Evolutionary conservation across 179 eudicot genomes (phyloP), one percentile per base, ranked within the genome.

Genomic region (Gypsophila paniculata): DNA sequence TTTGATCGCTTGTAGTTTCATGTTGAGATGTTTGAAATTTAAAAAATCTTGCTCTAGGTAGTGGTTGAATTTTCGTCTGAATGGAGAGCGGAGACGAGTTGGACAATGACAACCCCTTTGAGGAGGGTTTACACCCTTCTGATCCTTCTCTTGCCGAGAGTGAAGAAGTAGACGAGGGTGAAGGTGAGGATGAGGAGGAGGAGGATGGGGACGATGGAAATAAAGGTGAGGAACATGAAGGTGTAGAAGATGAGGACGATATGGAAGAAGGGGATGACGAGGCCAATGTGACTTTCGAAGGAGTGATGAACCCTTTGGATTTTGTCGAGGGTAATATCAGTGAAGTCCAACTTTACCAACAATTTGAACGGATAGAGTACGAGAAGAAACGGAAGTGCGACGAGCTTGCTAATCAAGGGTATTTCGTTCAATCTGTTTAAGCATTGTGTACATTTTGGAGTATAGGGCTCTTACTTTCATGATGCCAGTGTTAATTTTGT

Each of bases 221-320:
- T 8, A 82, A 71, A 5, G 83, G 74, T 2, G 71, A 70, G 11
- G 83, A 48, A 8, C 71, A 83, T 2, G 88, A 55, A 12, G 86
- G 32, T 49, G 83, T 57, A 29, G 85, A 72, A 9, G 83, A 71
- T 3, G 70, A 66, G 8, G 81, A 44, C 2, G 88, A 49, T 5
- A 83, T 39, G 29, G 83, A 57, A 21, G 84, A 70, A 15, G 83
- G 73, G 2, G 91, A 81, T 11, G 84, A 77, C 0, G 87, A 74
- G n/a, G 65, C 72, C 2, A 70, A 17, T n/a, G 80, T 86, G 73
- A 70, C 61, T 44, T 83, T 85, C 44, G 83, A 76, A 55, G 96
- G 80, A 36, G 88, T 81, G 51, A 82, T 83, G 79, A 87, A 88
- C 59, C 96, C 91, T 44, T 63, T 89, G 79, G 85, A 86, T 74